Evolutionary conservation across 805 yeast species (phyloP), one percentile per base, ranked within the genome.

Genomic region (Suhomyces pyralidae): DNA sequence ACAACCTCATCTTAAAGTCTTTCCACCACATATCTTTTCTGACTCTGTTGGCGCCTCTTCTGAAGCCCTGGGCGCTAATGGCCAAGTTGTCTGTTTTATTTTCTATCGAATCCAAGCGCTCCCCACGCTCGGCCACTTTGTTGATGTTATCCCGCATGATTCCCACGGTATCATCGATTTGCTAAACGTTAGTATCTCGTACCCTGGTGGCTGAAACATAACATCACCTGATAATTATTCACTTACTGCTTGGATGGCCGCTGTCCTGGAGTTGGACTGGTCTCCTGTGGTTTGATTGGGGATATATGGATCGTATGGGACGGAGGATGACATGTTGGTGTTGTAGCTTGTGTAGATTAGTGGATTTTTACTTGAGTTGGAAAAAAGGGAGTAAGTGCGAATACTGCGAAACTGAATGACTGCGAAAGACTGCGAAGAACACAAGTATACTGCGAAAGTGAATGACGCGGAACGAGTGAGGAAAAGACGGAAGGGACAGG

Each of bases 21-120:
- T 94, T 93, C 88, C 96, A 89, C 98, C 98, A 93, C 97, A 93
- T 93, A 67, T 92, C 96, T 72, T 92, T 93, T 74, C 99, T 88
- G 46, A 93, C 97, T 63, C 96, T 85, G 75, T 93, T 93, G 54
- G 99, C 98, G 40, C 97, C 96, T 68, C 96, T 83, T 69, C 96
- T 90, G 78, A 94, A 93, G 36, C 96, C 94, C 61, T 90, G 93
- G 8, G 99, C 98, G 46, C 90, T 83, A 46, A 86, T 90, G 44
- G 96, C 96, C 62, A 93, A 81, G 69, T 88, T 90, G 64, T 91
- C 96, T 8, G 98, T 94, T 68, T 91, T 89, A 68, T 89, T 94
- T 65, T 92, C 97, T 61, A 93, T 85, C 45, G 91, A 85, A 61
- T 93, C 97, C 58, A 93, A 79, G 61, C 96, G 85, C 66, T 94